Base-by-base conservation (phyloP, 371 early-diverging fungal genomes). In the Quaeritorhiza haematococci region DNA sequence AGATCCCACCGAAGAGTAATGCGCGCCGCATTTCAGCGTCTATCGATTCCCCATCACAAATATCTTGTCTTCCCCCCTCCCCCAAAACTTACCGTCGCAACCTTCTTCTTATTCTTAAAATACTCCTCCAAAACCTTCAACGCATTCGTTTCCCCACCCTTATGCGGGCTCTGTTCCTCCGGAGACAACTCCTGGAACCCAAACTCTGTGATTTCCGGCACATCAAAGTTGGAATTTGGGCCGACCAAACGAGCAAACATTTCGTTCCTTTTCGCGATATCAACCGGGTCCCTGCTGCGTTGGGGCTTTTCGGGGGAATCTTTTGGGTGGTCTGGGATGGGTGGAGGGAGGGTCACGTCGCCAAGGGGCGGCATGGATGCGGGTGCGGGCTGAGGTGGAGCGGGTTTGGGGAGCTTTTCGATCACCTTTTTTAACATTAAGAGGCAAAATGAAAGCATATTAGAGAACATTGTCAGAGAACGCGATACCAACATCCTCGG, bases 141-240 rank as follows among this genome's bases (percentile, higher is more conserved):
- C 13, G 67, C 68, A 19, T 35, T 47, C 17, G 62, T 49, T 44
- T 68, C 68, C 17, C 66, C 66, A n/a, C 66, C 66, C 3, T 21
- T 26, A 35, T 63, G 58, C 23, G 54, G 67, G 21, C 54, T 30
- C 15, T 24, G 15, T 10, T 60, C 48, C 17, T 21, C 33, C 2
- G 7, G 34, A n/a, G 61, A 28, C n/a, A 42, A 49, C 19, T n/a
- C 3, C 21, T 17, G 4, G 27, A 57, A 49, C 4, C 53, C 51
- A 19, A 55, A 47, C 46, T 64, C 64, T 3, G 24, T 49, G 3
- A 61, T 35, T 3, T 53, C 42, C 5, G 59, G 50, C 8, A 58
- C 55, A 17, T n/a, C 47, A 42, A 59, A 55, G 29, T 53, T 35
- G 32, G 35, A 33, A 1, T 54, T n/a, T 17, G 64, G 54, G 15